phyloP scores from a whole-genome alignment of 2,329 filamentous ascomycete genomes.

The Pseudogymnoascus sp. region DNA sequence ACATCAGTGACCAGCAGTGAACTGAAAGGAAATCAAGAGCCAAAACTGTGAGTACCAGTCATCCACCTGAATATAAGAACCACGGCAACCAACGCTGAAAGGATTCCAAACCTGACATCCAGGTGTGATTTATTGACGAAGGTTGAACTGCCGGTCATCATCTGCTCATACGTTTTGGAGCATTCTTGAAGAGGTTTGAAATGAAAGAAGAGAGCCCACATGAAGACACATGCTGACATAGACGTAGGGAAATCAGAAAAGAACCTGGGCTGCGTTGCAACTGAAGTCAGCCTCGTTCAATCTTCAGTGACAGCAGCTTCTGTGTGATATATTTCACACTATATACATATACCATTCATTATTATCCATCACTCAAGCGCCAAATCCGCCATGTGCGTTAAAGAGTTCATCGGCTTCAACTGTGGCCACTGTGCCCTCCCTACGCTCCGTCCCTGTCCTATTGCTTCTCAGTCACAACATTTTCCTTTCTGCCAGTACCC shows the following conservation, averaged over 20 bases:
- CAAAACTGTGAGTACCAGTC: not conserved
- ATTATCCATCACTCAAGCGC: not conserved
- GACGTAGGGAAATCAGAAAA: not conserved
- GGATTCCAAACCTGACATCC: not conserved
- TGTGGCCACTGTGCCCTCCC: constrained; percentile 40
- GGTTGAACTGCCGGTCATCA: not conserved
- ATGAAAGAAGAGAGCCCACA: not conserved
- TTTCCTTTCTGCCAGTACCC: constrained; percentile 25
- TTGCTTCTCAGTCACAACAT: constrained; percentile 18
- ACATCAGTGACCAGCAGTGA: not conserved
- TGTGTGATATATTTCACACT: not conserved
- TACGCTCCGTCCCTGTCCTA: constrained; percentile 36
- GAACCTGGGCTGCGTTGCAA: not conserved
- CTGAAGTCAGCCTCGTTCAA: not conserved
- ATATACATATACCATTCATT: not conserved
- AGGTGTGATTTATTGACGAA: not conserved
- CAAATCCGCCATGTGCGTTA: constrained; percentile 38
- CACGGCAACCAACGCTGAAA: not conserved
- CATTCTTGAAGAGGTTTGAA: not conserved
- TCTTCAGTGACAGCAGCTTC: not conserved
- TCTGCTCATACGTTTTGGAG: not conserved
- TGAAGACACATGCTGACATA: not conserved
- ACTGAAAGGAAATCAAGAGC: not conserved
- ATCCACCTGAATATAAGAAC: not conserved
- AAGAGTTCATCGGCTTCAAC: constrained; percentile 38